These are phyloP conservation scores for Tetrastigma voinierianum DNA, from an alignment of 164 flowering plant genomes.

Conservation along the genomic window DNA sequence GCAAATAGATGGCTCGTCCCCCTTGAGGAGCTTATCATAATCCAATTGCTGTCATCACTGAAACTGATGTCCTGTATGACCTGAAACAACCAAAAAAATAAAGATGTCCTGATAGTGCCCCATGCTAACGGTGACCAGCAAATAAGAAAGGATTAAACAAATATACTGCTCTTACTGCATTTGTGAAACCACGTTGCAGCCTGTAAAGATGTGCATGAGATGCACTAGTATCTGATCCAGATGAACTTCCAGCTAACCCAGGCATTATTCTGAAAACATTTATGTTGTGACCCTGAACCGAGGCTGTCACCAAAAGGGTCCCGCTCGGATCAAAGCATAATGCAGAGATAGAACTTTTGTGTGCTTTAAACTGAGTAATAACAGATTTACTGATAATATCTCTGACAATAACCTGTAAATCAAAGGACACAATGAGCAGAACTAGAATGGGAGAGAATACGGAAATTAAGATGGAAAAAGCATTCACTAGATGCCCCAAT, in stretches of 20 bases:
- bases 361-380: constrained; percentile 78
- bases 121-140: not conserved
- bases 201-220: constrained; percentile 67
- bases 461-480: not conserved
- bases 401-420: constrained; percentile 67
- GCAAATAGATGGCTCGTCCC: constrained; percentile 86
- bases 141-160: constrained; percentile 2
- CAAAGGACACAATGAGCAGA: not conserved
- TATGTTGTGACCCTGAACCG: constrained; percentile 79
- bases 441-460: not conserved
- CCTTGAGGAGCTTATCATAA: constrained; percentile 76
- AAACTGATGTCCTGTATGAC: constrained; percentile 86
- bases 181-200: constrained; percentile 83
- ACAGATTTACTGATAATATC: constrained; percentile 62
- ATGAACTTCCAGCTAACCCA: constrained; percentile 30
- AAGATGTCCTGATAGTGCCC: not conserved
- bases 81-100: constrained; percentile 30
- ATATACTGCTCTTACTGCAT: constrained; percentile 49
- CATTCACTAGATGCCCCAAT: not conserved
- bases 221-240: constrained; percentile 31
- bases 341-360: constrained; percentile 75
- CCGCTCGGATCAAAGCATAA: constrained; percentile 89
- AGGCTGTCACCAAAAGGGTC: constrained; percentile 78
- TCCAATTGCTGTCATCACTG: constrained; percentile 76
- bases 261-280: constrained; percentile 74